These are phyloP conservation scores for Geotrichum klebahnii DNA, from an alignment of 1,139 yeast genomes.

Conservation along the genomic window DNA sequence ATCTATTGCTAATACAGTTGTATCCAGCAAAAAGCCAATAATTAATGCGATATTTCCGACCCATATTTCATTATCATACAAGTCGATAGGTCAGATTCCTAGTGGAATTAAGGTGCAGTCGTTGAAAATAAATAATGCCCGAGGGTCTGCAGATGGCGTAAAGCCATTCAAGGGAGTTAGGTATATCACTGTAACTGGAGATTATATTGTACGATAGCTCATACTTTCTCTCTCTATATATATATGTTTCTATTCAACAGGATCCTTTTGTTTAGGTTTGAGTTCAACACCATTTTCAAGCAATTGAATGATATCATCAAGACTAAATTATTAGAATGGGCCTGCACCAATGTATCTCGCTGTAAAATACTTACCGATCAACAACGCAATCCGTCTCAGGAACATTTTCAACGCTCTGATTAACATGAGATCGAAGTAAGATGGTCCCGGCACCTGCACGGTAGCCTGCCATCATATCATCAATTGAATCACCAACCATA, in stretches of 20 bases:
- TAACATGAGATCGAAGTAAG: constrained; percentile 48
- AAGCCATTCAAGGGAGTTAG: constrained; percentile 92
- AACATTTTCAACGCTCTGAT: constrained; percentile 40
- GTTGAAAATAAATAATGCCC: constrained; percentile 54
- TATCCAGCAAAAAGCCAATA: background rate
- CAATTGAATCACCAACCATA: constrained; percentile 70
- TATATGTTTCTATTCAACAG: constrained; percentile 6
- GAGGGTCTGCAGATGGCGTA: constrained; percentile 58
- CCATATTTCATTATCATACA: constrained; percentile 52
- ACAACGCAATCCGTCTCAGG: constrained; percentile 46
- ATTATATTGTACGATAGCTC: constrained; percentile 48
- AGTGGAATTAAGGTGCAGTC: constrained; percentile 71
- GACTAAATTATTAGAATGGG: constrained; percentile 25
- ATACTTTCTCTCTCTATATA: background rate
- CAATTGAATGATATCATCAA: constrained; percentile 44
- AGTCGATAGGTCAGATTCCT: constrained; percentile 66
- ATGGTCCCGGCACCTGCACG: constrained; percentile 57
- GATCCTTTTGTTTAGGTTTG: constrained; percentile 24
- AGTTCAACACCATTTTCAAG: constrained; percentile 40
- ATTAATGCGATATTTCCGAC: constrained; percentile 45
- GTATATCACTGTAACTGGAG: constrained; percentile 65
- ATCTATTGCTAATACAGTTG: background rate
- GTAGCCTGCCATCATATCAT: constrained; percentile 59
- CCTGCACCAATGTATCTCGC: background rate
- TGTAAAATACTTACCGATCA: constrained; percentile 26